Percentiles rank a stretch among this genome's conserved stretches.
Conservation (phyloP, 768 basidiomycete genomes). For the Hemileccinum impolitum region DNA sequence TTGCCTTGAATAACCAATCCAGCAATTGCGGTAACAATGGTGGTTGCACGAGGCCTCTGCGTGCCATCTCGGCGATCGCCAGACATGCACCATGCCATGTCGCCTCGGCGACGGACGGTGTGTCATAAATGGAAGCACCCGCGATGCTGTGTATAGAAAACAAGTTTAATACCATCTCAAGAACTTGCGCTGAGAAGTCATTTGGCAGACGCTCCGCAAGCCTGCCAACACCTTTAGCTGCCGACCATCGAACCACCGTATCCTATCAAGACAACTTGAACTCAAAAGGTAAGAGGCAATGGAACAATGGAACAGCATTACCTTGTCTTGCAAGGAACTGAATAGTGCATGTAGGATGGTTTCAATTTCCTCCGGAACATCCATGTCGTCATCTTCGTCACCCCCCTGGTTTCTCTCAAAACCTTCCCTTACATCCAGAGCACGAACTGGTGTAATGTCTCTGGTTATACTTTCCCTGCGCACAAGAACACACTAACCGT, state of each 20-base stretch:
- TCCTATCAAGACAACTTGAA: constrained; percentile 51
- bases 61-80: constrained; percentile 88
- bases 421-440: constrained; percentile 18
- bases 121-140: constrained; percentile 62
- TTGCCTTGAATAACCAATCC: constrained; percentile 78
- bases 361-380: constrained; percentile 81
- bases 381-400: constrained; percentile 43
- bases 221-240: constrained; percentile 88
- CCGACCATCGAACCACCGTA: constrained; percentile 91
- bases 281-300: background rate
- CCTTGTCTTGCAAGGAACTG: constrained; percentile 75
- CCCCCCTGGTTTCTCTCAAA: constrained; percentile 10
- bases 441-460: constrained; percentile 22
- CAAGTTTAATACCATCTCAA: constrained; percentile 72
- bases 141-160: constrained; percentile 72
- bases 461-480: constrained; percentile 25
- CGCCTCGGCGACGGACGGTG: constrained; percentile 74
- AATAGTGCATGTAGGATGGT: constrained; percentile 69
- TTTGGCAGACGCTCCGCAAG: constrained; percentile 76
- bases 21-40: constrained; percentile 61
- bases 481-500: constrained; percentile 34
- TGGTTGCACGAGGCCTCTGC: constrained; percentile 66
- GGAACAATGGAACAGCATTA: constrained; percentile 27
- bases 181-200: constrained; percentile 75
- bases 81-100: constrained; percentile 96